A percentile compares a stretch with the other conserved stretches of the same genome.
These are phyloP conservation scores for Chiua sp. DNA, from an alignment of 1,284 basidiomycete species.

Conservation along the genomic window DNA sequence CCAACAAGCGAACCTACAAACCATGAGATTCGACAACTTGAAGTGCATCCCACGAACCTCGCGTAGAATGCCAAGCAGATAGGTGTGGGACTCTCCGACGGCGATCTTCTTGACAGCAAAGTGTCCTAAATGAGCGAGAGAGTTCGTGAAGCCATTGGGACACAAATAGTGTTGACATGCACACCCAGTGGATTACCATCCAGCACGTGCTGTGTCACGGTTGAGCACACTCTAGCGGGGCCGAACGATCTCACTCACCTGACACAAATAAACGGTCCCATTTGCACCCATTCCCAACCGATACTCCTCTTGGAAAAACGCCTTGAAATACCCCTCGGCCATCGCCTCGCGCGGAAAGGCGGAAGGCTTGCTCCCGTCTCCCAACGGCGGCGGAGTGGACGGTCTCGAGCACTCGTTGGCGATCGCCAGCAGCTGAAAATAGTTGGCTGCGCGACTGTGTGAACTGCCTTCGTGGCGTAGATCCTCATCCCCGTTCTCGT, in stretches of 20 bases:
- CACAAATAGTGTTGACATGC: slow-evolving; percentile 1
- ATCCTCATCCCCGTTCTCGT: slow-evolving; percentile 33
- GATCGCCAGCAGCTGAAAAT: slow-evolving; percentile 74
- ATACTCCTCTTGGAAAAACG: slow-evolving; percentile 89
- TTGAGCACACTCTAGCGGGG: slow-evolving; percentile 7
- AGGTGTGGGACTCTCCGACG: slow-evolving; percentile 86
- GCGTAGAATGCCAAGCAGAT: slow-evolving; percentile 80
- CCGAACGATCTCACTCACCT: slow-evolving; percentile 51
- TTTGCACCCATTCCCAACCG: slow-evolving; percentile 92
- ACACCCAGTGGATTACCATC: slow-evolving; percentile 78
- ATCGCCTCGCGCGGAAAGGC: slow-evolving; percentile 67
- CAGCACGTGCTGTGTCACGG: slow-evolving; percentile 66
- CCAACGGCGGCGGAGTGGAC: slow-evolving; percentile 49
- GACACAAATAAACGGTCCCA: slow-evolving; percentile 87
- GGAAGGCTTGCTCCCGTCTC: slow-evolving; percentile 25
- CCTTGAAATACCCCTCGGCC: slow-evolving; percentile 84
- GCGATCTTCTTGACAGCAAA: slow-evolving; percentile 97
- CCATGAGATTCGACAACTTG: not conserved
- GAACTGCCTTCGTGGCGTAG: slow-evolving; percentile 31
- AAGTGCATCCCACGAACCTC: slow-evolving; percentile 55
- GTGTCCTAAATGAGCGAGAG: slow-evolving; percentile 52
- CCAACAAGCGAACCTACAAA: slow-evolving; percentile 75
- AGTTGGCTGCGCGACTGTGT: slow-evolving; percentile 65
- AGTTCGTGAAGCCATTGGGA: slow-evolving; percentile 5
- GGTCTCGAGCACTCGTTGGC: slow-evolving; percentile 70